Evolutionary conservation across 441 rosid species (phyloP).

Genomic region (Syzygium malaccense): DNA sequence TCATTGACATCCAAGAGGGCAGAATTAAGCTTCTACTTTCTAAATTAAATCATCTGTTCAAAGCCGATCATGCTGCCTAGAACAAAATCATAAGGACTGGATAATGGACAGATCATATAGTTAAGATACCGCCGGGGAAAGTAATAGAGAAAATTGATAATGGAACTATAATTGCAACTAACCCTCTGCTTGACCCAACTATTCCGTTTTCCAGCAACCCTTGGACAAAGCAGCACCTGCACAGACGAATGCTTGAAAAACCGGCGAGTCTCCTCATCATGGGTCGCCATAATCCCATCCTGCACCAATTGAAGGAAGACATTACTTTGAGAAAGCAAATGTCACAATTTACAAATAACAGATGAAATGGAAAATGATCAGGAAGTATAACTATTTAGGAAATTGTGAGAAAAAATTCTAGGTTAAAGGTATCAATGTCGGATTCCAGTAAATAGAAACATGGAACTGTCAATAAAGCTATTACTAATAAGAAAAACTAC

Average conservation of each 20-base stretch:
- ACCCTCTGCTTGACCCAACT: conserved; percentile 95
- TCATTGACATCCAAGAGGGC: neutral
- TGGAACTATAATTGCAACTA: conserved; percentile 1
- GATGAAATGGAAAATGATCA: neutral
- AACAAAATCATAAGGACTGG: neutral
- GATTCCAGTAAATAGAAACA: neutral
- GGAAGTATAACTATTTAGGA: neutral
- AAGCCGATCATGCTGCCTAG: neutral
- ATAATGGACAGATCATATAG: neutral
- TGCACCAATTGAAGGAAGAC: conserved; percentile 15
- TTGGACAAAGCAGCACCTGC: conserved; percentile 85
- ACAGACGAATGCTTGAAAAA: conserved; percentile 94
- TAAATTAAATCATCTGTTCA: neutral
- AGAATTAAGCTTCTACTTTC: neutral
- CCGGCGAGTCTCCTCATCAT: conserved; percentile 94
- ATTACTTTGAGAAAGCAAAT: neutral
- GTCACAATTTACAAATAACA: neutral
- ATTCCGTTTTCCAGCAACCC: conserved; percentile 80
- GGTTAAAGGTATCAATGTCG: neutral
- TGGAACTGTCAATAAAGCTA: neutral
- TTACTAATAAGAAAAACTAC: neutral
- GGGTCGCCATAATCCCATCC: conserved; percentile 97
- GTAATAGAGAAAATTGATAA: neutral
- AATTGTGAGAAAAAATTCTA: neutral
- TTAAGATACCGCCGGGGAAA: neutral